Evolutionary conservation across 495 filamentous ascomycete species (phyloP).

Genomic region (Aspergillus leporis): DNA sequence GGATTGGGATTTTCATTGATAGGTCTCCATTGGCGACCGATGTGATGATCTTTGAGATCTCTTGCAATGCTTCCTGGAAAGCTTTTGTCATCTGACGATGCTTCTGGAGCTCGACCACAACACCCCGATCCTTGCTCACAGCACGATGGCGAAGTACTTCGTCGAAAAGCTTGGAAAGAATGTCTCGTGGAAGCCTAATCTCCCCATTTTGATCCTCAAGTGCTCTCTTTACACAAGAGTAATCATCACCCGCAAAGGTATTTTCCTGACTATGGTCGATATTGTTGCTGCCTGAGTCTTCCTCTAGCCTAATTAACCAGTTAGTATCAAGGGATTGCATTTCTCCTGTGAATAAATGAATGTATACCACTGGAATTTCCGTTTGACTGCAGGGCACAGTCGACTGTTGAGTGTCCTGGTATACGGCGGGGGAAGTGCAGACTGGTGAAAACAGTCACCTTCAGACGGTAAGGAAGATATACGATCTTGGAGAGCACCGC

Average conservation of each 20-base stretch:
- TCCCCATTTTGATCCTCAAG: slow-evolving; percentile 76
- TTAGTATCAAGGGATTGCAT: not conserved
- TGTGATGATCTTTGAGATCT: slow-evolving; percentile 96
- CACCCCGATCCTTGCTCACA: slow-evolving; percentile 55
- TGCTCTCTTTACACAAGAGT: slow-evolving; percentile 35
- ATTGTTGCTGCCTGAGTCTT: not conserved
- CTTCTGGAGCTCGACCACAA: slow-evolving; percentile 87
- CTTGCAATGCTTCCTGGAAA: slow-evolving; percentile 95
- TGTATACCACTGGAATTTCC: not conserved
- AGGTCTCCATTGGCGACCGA: slow-evolving; percentile 94
- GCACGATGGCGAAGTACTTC: slow-evolving; percentile 63
- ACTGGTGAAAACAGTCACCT: not conserved
- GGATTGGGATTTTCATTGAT: slow-evolving; percentile 96
- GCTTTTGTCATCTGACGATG: slow-evolving; percentile 97
- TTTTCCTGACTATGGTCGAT: not conserved
- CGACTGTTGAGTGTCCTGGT: too few species aligned
- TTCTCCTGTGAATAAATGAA: too few species aligned
- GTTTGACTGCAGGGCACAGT: not conserved
- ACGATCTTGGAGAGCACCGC: slow-evolving; percentile 54
- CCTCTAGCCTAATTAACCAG: not conserved
- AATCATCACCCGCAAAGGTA: slow-evolving; percentile 31
- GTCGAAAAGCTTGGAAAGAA: slow-evolving; percentile 67
- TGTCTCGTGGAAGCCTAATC: slow-evolving; percentile 65
- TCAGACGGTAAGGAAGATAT: not conserved
- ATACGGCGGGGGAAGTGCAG: not conserved